Evolutionary conservation across 768 basidiomycete species (phyloP).

Genomic region (Mycena filopes): DNA sequence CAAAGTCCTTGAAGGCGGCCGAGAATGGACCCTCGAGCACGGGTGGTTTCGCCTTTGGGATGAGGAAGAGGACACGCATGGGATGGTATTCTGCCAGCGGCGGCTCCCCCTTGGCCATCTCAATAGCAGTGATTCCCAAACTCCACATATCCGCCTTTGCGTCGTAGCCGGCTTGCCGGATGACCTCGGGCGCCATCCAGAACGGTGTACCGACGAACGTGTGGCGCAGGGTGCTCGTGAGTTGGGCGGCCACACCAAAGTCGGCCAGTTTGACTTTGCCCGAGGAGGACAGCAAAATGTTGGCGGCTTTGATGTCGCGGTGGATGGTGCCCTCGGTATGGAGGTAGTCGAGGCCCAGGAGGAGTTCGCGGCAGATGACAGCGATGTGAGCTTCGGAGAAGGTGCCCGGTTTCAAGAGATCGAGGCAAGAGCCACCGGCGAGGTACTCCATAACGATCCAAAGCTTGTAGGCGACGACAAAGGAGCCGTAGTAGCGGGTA

Average conservation of each 20-base stretch:
- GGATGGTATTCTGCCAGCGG: constrained; percentile 98
- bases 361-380: constrained; percentile 91
- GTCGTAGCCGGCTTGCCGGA: constrained; percentile 96
- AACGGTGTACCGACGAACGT: constrained; percentile 98
- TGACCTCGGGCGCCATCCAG: constrained; percentile 99
- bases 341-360: constrained; percentile 95
- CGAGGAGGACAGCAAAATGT: constrained; percentile 88
- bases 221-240: constrained; percentile 92
- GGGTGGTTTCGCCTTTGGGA: constrained; percentile 96
- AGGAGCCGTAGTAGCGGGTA: constrained; percentile 96
- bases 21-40: constrained; percentile 89
- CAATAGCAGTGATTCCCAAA: constrained; percentile 96
- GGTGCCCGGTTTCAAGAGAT: constrained; percentile 90
- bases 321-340: constrained; percentile 97
- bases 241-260: constrained; percentile 97
- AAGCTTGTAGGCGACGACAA: constrained; percentile 95
- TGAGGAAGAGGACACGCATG: constrained; percentile 97
- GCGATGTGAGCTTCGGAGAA: constrained; percentile 97
- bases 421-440: constrained; percentile 97
- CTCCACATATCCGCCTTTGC: constrained; percentile 98
- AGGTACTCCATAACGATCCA: constrained; percentile 99
- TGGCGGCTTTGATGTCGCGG: constrained; percentile 98
- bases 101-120: constrained; percentile 98
- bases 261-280: constrained; percentile 98
- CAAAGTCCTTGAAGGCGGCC: constrained; percentile 91